A percentile compares a stretch with the other conserved stretches of the same genome.
Evolutionary conservation across 257 asterid species (phyloP).

Genomic region (Perilla frutescens): DNA sequence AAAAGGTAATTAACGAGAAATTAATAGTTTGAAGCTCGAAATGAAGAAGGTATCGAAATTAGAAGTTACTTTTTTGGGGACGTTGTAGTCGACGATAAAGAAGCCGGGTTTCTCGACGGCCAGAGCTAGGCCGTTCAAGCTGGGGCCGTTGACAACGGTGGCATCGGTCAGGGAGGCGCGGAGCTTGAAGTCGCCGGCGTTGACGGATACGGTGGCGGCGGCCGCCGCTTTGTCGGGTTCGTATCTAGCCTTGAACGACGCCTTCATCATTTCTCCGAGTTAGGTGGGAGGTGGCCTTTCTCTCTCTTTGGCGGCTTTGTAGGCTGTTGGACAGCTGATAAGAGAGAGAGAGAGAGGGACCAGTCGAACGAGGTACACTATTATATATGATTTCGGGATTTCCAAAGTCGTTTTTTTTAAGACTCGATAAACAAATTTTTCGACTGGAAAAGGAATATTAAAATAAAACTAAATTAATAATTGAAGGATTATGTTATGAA

Average conservation of each 20-base stretch:
- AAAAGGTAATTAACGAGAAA: not conserved
- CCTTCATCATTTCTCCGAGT: conserved; percentile 59
- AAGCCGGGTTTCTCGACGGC: conserved; percentile 89
- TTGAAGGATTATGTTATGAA: too few relatives aligned
- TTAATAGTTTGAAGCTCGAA: not conserved
- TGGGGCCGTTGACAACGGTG: conserved; percentile 83
- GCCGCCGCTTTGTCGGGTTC: conserved; percentile 77
- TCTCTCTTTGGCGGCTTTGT: conserved; percentile 18
- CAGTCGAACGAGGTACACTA: too few relatives aligned
- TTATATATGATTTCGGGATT: too few relatives aligned
- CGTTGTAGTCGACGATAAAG: conserved; percentile 85
- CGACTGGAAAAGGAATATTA: too few relatives aligned
- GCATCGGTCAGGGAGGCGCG: conserved; percentile 92
- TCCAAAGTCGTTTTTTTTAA: too few relatives aligned
- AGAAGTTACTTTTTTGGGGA: conserved; percentile 71
- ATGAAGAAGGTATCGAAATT: not conserved
- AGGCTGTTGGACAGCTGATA: conserved; percentile 19
- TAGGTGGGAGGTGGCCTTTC: conserved; percentile 28
- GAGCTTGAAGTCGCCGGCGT: conserved; percentile 91
- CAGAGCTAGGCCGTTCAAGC: conserved; percentile 74
- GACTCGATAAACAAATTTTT: too few relatives aligned
- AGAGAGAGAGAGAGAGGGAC: conserved; percentile 4
- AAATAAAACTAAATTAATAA: too few relatives aligned
- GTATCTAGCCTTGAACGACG: conserved; percentile 77
- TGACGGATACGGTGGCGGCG: conserved; percentile 71